phyloP scores from a whole-genome alignment of 2,329 filamentous ascomycete genomes.

The Coniella vitis region DNA sequence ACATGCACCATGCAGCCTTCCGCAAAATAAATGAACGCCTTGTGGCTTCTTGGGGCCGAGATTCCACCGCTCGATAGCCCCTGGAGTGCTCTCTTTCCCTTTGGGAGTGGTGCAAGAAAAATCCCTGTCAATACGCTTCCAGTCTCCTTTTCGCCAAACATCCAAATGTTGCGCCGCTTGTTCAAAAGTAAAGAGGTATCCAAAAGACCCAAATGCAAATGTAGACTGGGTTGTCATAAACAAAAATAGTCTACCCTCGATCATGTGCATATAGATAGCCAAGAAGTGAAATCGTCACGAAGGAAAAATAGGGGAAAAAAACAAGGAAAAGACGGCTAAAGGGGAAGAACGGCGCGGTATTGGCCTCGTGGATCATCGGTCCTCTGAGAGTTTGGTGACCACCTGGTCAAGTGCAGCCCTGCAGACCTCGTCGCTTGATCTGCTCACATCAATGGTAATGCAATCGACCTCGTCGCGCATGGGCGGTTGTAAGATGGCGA shows the following conservation, averaged over 20 bases:
- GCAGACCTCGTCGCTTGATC: slow-evolving; percentile 52
- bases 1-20: not conserved
- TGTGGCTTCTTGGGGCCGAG: not conserved
- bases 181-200: too few species aligned
- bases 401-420: slow-evolving; percentile 52
- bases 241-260: too few species aligned
- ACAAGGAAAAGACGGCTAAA: not conserved
- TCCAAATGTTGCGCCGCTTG: not conserved
- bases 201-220: too few species aligned
- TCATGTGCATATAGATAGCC: too few species aligned
- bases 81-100: slow-evolving; percentile 6
- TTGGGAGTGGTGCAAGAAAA: slow-evolving; percentile 17
- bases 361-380: slow-evolving; percentile 12
- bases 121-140: not conserved
- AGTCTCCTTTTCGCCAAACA: not conserved
- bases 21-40: not conserved
- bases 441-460: slow-evolving; percentile 62
- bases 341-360: too few species aligned
- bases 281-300: not conserved
- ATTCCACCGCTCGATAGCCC: not conserved
- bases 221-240: too few species aligned
- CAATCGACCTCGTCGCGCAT: slow-evolving; percentile 63
- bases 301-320: not conserved
- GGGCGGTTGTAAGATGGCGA: slow-evolving; percentile 80
- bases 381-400: slow-evolving; percentile 44